Evolutionary conservation across 2,329 filamentous ascomycete species (phyloP).

Genomic region (Xylariomycetidae sp.): DNA sequence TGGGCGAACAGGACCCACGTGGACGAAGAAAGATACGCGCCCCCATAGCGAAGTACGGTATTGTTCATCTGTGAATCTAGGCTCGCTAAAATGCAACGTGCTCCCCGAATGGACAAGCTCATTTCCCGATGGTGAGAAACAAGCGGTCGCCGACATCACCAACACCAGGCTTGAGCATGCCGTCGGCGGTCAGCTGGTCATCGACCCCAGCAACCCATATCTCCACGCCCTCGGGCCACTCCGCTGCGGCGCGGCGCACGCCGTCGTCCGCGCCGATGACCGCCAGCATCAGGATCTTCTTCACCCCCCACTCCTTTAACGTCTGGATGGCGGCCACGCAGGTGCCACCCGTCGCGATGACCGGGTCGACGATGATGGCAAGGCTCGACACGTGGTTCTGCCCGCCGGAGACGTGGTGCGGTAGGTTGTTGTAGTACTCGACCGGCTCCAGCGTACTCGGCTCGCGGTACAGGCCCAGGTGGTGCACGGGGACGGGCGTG

Average conservation of each 20-base stretch:
- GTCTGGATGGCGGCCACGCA: constrained; percentile 86
- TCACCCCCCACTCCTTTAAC: constrained; percentile 85
- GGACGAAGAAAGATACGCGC: constrained; percentile 63
- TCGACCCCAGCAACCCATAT: constrained; percentile 83
- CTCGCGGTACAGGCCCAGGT: constrained; percentile 92
- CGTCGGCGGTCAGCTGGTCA: constrained; percentile 62
- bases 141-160: constrained; percentile 88
- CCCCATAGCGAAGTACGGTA: too few relatives aligned
- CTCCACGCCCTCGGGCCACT: constrained; percentile 72
- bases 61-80: too few relatives aligned
- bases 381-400: constrained; percentile 39
- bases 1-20: constrained; percentile 74
- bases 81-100: too few relatives aligned
- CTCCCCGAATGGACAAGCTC: too few relatives aligned
- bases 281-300: constrained; percentile 68
- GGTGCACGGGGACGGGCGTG: constrained; percentile 73
- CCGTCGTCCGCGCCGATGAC: constrained; percentile 70
- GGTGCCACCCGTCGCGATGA: constrained; percentile 91
- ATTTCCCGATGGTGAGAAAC: constrained; percentile 86
- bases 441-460: constrained; percentile 81
- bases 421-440: constrained; percentile 97
- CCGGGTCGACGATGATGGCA: constrained; percentile 81
- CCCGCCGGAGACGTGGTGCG: constrained; percentile 53
- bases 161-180: constrained; percentile 86
- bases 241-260: constrained; percentile 62